Evolutionary conservation across 2,329 filamentous ascomycete species (phyloP).

Genomic region (Zymoseptoria pseudotritici): DNA sequence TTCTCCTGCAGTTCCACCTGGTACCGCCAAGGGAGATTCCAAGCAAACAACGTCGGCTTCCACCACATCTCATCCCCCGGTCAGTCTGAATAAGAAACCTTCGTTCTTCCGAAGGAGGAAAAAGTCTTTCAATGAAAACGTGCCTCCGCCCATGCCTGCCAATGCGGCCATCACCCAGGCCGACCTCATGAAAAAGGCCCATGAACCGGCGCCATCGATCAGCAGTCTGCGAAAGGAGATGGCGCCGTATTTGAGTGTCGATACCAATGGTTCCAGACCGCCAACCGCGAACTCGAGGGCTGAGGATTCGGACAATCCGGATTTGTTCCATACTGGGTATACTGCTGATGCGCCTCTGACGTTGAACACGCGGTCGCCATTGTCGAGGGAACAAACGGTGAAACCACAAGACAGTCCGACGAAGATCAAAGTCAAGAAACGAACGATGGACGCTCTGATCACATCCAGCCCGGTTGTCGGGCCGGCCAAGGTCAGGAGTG

Average conservation of each 20-base stretch:
- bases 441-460: conserved; percentile 14
- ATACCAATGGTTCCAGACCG: conserved; percentile 20
- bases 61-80: conserved; percentile 10
- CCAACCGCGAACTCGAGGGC: conserved; percentile 18
- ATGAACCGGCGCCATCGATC: conserved; percentile 45
- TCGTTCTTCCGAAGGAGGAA: conserved; percentile 92
- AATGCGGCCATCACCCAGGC: conserved; percentile 16
- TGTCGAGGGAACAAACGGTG: conserved; percentile 42
- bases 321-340: conserved; percentile 69
- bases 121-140: conserved; percentile 56
- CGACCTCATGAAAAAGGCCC: conserved; percentile 43
- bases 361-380: conserved; percentile 44
- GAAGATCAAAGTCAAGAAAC: conserved; percentile 35
- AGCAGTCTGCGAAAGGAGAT: conserved; percentile 81
- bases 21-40: conserved; percentile 5
- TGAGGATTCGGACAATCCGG: conserved; percentile 35
- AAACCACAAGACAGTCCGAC: conserved; percentile 28
- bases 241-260: conserved; percentile 64
- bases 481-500: background rate
- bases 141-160: conserved; percentile 43
- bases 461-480: background rate
- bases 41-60: conserved; percentile 7
- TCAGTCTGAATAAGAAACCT: conserved; percentile 73
- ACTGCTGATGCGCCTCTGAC: conserved; percentile 66
- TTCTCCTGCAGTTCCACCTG: conserved; percentile 3